These are phyloP conservation scores for Nakazawaea peltata DNA, from an alignment of 805 yeast species.

Conservation along the genomic window DNA sequence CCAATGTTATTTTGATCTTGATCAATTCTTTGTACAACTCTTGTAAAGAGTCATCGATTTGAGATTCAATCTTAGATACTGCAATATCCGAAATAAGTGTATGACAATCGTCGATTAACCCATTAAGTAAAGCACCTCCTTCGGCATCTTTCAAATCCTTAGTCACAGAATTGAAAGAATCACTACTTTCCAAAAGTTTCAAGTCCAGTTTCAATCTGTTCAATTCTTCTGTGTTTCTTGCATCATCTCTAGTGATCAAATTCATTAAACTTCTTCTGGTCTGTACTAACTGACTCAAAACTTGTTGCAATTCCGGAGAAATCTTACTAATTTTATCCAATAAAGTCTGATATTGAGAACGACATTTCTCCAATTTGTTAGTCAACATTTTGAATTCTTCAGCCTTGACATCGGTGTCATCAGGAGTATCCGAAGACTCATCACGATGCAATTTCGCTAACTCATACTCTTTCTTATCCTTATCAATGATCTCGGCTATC, in stretches of 20 bases:
- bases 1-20: conserved; percentile 64
- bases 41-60: conserved; percentile 42
- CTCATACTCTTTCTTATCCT: conserved; percentile 33
- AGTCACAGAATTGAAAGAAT: conserved; percentile 34
- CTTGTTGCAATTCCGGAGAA: conserved; percentile 38
- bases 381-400: conserved; percentile 58
- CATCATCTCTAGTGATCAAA: conserved; percentile 15
- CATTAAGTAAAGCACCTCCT: conserved; percentile 42
- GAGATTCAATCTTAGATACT: conserved; percentile 26
- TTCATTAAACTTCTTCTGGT: conserved; percentile 53
- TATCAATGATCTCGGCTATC: conserved; percentile 52
- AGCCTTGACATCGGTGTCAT: conserved; percentile 21
- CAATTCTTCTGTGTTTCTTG: conserved; percentile 22
- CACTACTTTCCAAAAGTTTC: conserved; percentile 32
- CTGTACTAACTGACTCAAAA: conserved; percentile 52
- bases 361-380: conserved; percentile 58
- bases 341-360: conserved; percentile 46
- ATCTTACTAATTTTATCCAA: conserved; percentile 48
- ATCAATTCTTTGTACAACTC: conserved; percentile 58
- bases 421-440: conserved; percentile 12
- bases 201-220: conserved; percentile 29
- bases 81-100: conserved; percentile 62
- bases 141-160: conserved; percentile 13
- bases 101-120: conserved; percentile 77
- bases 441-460: conserved; percentile 33